phyloP scores from a whole-genome alignment of 306 rosid genomes.

The Crotalaria pallida region DNA sequence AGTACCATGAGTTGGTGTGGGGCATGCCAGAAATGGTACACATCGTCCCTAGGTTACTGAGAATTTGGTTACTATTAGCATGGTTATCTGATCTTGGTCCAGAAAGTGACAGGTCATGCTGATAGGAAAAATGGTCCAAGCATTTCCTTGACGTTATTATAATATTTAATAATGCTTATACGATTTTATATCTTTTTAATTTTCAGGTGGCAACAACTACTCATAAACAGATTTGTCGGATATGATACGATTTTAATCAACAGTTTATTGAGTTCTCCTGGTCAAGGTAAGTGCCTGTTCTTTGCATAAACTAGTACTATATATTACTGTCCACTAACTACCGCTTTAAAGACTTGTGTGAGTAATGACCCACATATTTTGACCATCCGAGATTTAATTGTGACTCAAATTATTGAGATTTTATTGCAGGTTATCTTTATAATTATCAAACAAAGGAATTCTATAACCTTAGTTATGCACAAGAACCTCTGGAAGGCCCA shows the following conservation, averaged over 20 bases:
- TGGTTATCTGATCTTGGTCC: conserved; percentile 6
- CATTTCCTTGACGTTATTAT: conserved; percentile 12
- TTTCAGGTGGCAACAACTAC: conserved; percentile 97
- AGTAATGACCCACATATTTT: conserved; percentile 9
- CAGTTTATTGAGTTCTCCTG: conserved; percentile 86
- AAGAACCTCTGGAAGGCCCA: conserved; percentile 72
- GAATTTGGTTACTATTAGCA: not conserved
- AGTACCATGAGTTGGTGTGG: not conserved
- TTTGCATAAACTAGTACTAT: conserved; percentile 8
- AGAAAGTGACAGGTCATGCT: not conserved
- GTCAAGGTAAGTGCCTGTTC: conserved; percentile 66
- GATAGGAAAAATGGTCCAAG: conserved; percentile 6
- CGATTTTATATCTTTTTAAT: conserved; percentile 13
- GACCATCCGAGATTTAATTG: conserved; percentile 1
- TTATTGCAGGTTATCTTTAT: conserved; percentile 77
- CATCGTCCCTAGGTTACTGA: not conserved
- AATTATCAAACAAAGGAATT: conserved; percentile 87
- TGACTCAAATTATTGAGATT: conserved; percentile 31
- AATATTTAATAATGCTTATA: not conserved
- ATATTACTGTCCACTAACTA: not conserved
- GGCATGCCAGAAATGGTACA: not conserved
- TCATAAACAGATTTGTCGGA: conserved; percentile 93
- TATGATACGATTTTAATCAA: conserved; percentile 98
- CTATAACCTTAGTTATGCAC: conserved; percentile 88
- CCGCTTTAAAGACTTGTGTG: not conserved